Conservation (phyloP, 345 rosid genomes). For the Lepidium didymum region DNA sequence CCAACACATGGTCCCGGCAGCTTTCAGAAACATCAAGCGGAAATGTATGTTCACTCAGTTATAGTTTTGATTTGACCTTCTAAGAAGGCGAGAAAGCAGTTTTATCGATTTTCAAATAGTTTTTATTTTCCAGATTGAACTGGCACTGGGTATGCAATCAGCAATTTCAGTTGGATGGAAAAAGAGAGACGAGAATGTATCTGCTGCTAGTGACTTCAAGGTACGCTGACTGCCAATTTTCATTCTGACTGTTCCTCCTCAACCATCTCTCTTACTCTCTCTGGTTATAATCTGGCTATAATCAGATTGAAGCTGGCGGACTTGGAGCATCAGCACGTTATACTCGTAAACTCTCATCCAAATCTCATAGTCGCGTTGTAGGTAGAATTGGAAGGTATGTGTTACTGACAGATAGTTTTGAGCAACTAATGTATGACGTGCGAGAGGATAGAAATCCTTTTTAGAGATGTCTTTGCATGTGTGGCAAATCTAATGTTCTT, state of each 20-base stretch:
- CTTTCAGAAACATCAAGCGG: conserved; percentile 79
- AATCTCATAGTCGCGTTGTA: conserved; percentile 76
- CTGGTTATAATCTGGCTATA: conserved; percentile 1
- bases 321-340: conserved; percentile 75
- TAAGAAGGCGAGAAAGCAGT: background rate
- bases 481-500: background rate
- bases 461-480: background rate
- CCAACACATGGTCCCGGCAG: conserved; percentile 87
- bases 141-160: conserved; percentile 69
- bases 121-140: conserved; percentile 52
- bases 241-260: background rate
- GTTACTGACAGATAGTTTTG: background rate
- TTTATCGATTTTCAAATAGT: conserved; percentile 1
- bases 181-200: conserved; percentile 65
- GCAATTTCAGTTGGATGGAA: conserved; percentile 79
- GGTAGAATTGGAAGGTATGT: conserved; percentile 77
- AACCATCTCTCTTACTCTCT: background rate
- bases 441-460: background rate
- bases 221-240: conserved; percentile 28
- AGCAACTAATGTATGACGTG: background rate
- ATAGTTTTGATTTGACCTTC: background rate
- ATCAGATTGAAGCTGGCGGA: conserved; percentile 69
- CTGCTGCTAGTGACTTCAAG: conserved; percentile 75
- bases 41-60: conserved; percentile 49
- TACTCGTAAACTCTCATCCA: conserved; percentile 61